Evolutionary conservation across 208 protist species (phyloP).

Genomic region (Leishmania guyanensis): DNA sequence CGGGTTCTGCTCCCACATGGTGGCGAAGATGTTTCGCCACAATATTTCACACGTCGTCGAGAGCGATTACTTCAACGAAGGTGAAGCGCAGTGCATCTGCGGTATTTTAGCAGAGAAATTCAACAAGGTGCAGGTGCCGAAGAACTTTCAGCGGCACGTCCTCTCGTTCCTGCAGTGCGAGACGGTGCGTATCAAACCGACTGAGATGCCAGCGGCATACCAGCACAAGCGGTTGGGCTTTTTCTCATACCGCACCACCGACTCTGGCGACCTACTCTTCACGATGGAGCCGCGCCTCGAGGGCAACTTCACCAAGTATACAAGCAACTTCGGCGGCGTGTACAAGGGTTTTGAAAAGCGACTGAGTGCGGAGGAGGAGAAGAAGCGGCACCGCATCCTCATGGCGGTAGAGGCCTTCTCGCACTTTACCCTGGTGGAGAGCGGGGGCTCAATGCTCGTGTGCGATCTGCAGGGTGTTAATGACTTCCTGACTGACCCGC

Average conservation of each 20-base stretch:
- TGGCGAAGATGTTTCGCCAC: conserved; percentile 85
- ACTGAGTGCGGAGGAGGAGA: conserved; percentile 38
- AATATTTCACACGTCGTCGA: conserved; percentile 66
- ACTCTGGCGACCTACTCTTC: conserved; percentile 69
- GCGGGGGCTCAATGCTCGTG: conserved; percentile 71
- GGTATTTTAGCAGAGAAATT: conserved; percentile 80
- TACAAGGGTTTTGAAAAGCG: conserved; percentile 71
- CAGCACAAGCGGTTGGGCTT: conserved; percentile 50
- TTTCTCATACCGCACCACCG: conserved; percentile 70
- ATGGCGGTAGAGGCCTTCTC: conserved; percentile 86
- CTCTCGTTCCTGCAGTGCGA: conserved; percentile 90
- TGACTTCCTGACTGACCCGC: conserved; percentile 85
- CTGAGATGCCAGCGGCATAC: conserved; percentile 52
- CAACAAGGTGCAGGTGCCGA: conserved; percentile 48
- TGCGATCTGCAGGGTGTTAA: conserved; percentile 85
- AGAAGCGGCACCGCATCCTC: conserved; percentile 51
- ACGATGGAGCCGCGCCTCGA: conserved; percentile 83
- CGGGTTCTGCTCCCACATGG: conserved; percentile 50
- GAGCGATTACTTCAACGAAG: conserved; percentile 88
- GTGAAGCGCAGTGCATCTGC: conserved; percentile 86
- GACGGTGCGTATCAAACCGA: conserved; percentile 60
- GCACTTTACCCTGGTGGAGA: conserved; percentile 77
- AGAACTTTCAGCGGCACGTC: conserved; percentile 44
- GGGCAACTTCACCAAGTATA: conserved; percentile 89
- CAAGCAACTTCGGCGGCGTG: conserved; percentile 78